Base-by-base conservation (phyloP, 2,329 filamentous ascomycete species). In the Lasiodiplodia citricola region DNA sequence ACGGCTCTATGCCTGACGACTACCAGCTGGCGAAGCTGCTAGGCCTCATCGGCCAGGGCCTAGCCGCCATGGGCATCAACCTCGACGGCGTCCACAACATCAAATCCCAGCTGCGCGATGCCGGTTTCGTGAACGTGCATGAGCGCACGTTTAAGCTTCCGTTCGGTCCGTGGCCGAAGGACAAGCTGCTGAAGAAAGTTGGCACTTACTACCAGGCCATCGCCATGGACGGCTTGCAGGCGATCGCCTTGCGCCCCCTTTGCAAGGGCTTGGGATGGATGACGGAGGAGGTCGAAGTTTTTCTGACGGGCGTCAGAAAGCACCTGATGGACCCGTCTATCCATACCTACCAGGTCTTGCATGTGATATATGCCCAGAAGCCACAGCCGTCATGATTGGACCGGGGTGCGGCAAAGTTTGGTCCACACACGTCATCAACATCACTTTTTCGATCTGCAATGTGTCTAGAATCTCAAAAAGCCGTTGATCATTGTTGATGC, bases 1-100 rank as follows among this genome's bases (percentile, higher is more conserved):
- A 86, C 67, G 79, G 73, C 23, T 81, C 81, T 0, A 67, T 82
- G 41, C 60, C 60, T 1, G n/a, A 25, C 28, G 44, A 64, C 31
- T 66, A 66, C 35, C 28, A 55, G 11, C 21, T 66, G 11, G 23
- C 28, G 23, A 25, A 56, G 51, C 56, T 66, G 63, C n/a, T 66
- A 18, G 21, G 41, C 14, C 41, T 25, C 16, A 31, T 66, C 16
- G n/a, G 31, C 4, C n/a, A 66, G 21, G 63, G 50, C 5, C 35
- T 66, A 11, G 67, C 25, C 8, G 56, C 35, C 31, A 57, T 69
- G 10, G 69, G 70, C 18, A 71, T 69, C 57, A 70, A 71, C 47
- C 60, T 72, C n/a, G 67, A 67, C 28, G 69, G 69, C 4, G 75
- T 75, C 4, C 76, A 76, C 6, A 28, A 79, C 21, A 70, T 71